These are phyloP conservation scores for Alisma plantagoaquatica DNA, from an alignment of 106 monocot genomes.

Conservation along the genomic window DNA sequence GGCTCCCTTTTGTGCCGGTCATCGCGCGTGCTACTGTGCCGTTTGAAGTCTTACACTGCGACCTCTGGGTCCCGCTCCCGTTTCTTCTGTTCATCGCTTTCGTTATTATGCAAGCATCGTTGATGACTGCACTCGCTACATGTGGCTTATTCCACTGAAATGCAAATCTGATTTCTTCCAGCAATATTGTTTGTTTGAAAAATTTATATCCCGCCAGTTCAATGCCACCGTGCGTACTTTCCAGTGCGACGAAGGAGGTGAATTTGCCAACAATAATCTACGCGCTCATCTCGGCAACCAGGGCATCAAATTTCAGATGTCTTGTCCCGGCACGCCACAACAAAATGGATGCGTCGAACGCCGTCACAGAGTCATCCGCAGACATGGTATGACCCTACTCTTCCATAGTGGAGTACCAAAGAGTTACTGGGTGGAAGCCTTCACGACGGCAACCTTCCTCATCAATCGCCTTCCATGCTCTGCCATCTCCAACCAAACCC, in stretches of 20 bases:
- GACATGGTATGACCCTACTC: background rate
- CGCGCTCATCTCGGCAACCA: background rate
- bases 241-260: constrained; percentile 1
- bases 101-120: background rate
- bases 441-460: background rate
- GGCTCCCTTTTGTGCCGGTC: too few relatives aligned
- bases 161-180: background rate
- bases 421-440: background rate
- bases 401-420: background rate
- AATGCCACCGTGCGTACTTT: background rate
- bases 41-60: background rate
- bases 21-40: background rate
- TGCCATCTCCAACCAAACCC: too few relatives aligned
- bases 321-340: background rate
- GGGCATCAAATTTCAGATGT: background rate
- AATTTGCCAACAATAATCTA: background rate
- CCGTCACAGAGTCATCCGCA: background rate
- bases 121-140: background rate
- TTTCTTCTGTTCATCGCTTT: background rate
- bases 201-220: background rate
- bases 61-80: constrained; percentile 1
- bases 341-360: background rate
- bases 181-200: background rate
- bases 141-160: background rate
- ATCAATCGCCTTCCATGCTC: background rate